These are phyloP conservation scores for Debaryomyces udenii DNA, from an alignment of 1,139 yeast genomes.

Conservation along the genomic window DNA sequence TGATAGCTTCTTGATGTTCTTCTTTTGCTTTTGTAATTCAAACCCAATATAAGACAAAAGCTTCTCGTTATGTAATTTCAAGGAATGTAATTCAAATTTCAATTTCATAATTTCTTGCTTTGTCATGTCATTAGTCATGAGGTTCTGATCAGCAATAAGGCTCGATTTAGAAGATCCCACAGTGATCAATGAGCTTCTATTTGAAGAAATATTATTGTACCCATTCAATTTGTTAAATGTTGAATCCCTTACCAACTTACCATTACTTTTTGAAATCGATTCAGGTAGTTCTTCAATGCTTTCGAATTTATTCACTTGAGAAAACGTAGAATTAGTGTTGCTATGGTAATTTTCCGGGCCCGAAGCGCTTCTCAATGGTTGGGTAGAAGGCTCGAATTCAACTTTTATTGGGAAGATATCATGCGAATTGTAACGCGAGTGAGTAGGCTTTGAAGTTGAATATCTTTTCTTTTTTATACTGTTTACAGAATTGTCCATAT, in stretches of 20 bases:
- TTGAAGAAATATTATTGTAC: slow-evolving; percentile 20
- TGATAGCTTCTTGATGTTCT: slow-evolving; percentile 45
- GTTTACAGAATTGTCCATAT: slow-evolving; percentile 19
- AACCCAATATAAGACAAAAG: slow-evolving; percentile 60
- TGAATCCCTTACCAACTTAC: slow-evolving; percentile 23
- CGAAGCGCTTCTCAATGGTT: slow-evolving; percentile 30
- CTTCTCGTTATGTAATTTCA: slow-evolving; percentile 58
- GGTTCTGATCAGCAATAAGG: slow-evolving; percentile 35
- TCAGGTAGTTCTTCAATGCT: slow-evolving; percentile 15
- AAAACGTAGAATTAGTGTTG: slow-evolving; percentile 1
- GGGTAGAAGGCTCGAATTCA: slow-evolving; percentile 39
- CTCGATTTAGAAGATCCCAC: slow-evolving; percentile 37
- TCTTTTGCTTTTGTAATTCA: slow-evolving; percentile 54
- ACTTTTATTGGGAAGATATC: slow-evolving; percentile 50
- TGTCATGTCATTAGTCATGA: slow-evolving; percentile 41
- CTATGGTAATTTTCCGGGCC: slow-evolving; percentile 29
- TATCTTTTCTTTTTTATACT: slow-evolving; percentile 26
- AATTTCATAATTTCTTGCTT: slow-evolving; percentile 55
- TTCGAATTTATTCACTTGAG: slow-evolving; percentile 12
- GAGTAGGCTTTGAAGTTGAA: slow-evolving; percentile 36
- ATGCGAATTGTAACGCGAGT: slow-evolving; percentile 47
- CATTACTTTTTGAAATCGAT: slow-evolving; percentile 2
- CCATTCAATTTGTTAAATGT: slow-evolving; percentile 32
- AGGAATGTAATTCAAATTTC: slow-evolving; percentile 56
- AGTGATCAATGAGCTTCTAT: slow-evolving; percentile 24